Base-by-base conservation (phyloP, 148 eudicot genomes). In the Vaccinium vitisidaea region DNA sequence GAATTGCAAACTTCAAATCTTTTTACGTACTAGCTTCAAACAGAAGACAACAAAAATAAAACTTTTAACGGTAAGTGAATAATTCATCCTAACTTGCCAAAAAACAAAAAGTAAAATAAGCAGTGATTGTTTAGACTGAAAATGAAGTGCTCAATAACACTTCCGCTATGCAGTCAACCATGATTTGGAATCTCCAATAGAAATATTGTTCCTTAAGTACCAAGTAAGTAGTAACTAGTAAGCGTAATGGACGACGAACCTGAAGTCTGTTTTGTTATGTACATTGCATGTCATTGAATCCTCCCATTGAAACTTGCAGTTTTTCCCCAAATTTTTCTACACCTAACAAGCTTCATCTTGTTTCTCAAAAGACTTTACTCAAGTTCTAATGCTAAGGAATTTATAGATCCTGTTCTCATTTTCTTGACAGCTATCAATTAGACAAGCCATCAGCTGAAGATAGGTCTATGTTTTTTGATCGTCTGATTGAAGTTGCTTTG, bases 401-500 rank as follows among this genome's bases (percentile, higher is more conserved):
- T 16, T 82, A 39, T 82, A 77, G 39, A 78, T 3, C 82, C 21
- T 49, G 25, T 80, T 18, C 18, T 70, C 80, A 39, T 55, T 85
- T 77, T 71, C 63, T 88, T 82, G 67, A 82, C 92, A 95, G 98
- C 70, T 94, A 92, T 87, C 77, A 87, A 54, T 79, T 94, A 80
- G 91, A 85, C 71, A 85, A 88, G 83, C 98, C 98, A 86, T 88
- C 92, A 87, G 56, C 78, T 56, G 98, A 97, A 86, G 99, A 95
- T 61, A 92, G 95, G 82, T 91, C 95, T 80, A 83, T 90, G 86
- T 95, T 95, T 85, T 92, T 97, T 87, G 94, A 92, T 81, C 92
- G 93, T 82, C 88, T 97, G 83, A 92, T 90, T 81, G 95, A 92
- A 90, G 94, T 94, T 63, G 94, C 93, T 77, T 87, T 97, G 87